Evolutionary conservation across 2,329 filamentous ascomycete genomes (phyloP).

Genomic region (Neofusicoccum sp.): DNA sequence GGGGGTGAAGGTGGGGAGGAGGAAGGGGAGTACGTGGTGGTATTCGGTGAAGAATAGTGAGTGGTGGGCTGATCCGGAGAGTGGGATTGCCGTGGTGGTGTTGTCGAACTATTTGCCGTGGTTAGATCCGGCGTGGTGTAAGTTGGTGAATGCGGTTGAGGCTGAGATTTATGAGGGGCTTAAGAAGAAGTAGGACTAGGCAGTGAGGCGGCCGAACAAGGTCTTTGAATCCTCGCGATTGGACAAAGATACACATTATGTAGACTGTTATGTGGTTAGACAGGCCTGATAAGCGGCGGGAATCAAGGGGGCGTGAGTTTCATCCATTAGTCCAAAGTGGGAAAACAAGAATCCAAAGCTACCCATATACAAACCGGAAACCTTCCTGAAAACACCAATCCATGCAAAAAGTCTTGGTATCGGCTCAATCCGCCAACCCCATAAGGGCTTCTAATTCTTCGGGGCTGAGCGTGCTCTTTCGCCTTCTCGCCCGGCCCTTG

Average conservation of each 20-base stretch:
- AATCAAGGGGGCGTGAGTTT: no score
- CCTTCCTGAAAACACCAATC: neutral
- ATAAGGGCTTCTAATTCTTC: slow-evolving; percentile 63
- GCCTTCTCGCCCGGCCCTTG: slow-evolving; percentile 59
- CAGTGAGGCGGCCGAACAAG: no score
- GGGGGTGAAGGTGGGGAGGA: no score
- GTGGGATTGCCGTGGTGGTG: slow-evolving; percentile 23
- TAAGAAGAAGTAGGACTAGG: no score
- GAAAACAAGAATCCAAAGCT: no score
- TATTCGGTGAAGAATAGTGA: slow-evolving; percentile 28
- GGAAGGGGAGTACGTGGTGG: slow-evolving; percentile 28
- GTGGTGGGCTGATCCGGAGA: slow-evolving; percentile 27
- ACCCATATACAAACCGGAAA: no score
- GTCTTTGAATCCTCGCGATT: no score
- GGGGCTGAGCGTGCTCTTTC: slow-evolving; percentile 72
- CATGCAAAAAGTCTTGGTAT: neutral
- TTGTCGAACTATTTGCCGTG: slow-evolving; percentile 27
- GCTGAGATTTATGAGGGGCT: slow-evolving; percentile 24
- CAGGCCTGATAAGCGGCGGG: no score
- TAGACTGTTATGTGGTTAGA: no score
- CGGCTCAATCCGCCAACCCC: slow-evolving; percentile 25
- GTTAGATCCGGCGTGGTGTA: slow-evolving; percentile 25
- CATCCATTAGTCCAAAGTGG: no score
- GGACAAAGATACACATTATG: no score
- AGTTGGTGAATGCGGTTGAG: slow-evolving; percentile 26